Conservation (phyloP, 2,329 filamentous ascomycete genomes). For the Ampelomyces quisqualis region DNA sequence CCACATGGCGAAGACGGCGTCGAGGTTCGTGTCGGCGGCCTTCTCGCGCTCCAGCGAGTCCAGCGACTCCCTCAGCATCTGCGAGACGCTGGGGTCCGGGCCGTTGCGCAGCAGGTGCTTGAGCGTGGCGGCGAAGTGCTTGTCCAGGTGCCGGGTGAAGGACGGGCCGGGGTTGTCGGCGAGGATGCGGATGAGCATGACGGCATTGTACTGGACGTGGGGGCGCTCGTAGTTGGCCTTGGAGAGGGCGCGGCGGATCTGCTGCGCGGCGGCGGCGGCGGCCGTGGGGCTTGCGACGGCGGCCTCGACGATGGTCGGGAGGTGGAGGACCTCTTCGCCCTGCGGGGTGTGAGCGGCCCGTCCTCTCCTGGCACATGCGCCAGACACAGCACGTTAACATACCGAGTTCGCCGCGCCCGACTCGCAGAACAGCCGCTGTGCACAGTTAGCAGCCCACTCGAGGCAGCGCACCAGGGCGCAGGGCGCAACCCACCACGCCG, state of each 20-base stretch:
- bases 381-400: no score
- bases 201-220: constrained; percentile 87
- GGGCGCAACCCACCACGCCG: constrained; percentile 61
- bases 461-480: constrained; percentile 3
- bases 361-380: neutral
- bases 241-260: constrained; percentile 79
- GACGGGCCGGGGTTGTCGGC: constrained; percentile 85
- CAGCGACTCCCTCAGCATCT: constrained; percentile 84
- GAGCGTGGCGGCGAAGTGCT: constrained; percentile 74
- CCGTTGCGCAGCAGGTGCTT: constrained; percentile 73
- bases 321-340: constrained; percentile 87
- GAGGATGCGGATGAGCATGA: constrained; percentile 93
- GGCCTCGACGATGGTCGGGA: constrained; percentile 90
- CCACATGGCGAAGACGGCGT: constrained; percentile 80
- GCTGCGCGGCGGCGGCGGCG: constrained; percentile 74
- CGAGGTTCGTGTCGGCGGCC: constrained; percentile 70
- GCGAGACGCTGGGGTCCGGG: constrained; percentile 73
- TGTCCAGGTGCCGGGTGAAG: constrained; percentile 89
- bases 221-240: constrained; percentile 66
- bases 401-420: constrained; percentile 60
- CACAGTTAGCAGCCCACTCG: constrained; percentile 11
- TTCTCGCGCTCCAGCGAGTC: constrained; percentile 74
- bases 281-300: constrained; percentile 89
- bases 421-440: constrained; percentile 78
- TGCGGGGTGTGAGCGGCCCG: constrained; percentile 40